Evolutionary conservation across 2,329 filamentous ascomycete genomes (phyloP).

Genomic region (Penicillium digitatum): DNA sequence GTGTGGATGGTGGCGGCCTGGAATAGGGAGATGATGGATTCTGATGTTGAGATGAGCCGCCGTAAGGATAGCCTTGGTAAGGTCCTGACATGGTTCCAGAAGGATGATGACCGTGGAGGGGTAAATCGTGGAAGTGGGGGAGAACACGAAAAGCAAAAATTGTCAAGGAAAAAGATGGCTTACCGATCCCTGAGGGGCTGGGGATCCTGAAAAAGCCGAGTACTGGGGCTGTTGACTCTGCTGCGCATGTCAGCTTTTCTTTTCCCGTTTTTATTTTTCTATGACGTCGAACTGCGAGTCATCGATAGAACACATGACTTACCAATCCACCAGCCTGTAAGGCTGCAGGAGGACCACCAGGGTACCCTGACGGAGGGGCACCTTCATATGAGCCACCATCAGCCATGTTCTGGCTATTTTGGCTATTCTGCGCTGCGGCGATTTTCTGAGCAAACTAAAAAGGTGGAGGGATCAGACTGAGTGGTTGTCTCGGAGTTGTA

Average conservation of each 20-base stretch:
- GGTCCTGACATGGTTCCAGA: constrained; percentile 33
- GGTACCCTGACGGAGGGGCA: constrained; percentile 38
- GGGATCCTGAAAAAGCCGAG: constrained; percentile 52
- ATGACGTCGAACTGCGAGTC: constrained; percentile 21
- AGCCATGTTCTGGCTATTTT: constrained; percentile 18
- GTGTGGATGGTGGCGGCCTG: constrained; percentile 25
- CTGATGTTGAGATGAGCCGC: constrained; percentile 34
- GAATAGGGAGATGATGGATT: constrained; percentile 32
- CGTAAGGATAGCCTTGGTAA: constrained; percentile 37
- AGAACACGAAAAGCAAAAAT: constrained; percentile 10
- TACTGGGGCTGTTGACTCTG: constrained; percentile 45
- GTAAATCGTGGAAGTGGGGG: constrained; percentile 11
- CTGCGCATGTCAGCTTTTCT: background rate
- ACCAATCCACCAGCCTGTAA: constrained; percentile 48
- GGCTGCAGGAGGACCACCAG: constrained; percentile 36
- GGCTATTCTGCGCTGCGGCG: constrained; percentile 35
- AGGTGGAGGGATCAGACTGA: constrained; percentile 1
- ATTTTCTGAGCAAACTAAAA: constrained; percentile 40
- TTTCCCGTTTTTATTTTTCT: constrained; percentile 6
- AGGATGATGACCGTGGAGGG: constrained; percentile 8
- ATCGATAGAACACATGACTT: constrained; percentile 38
- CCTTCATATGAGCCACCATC: constrained; percentile 31
- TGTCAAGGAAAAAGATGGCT: constrained; percentile 23
- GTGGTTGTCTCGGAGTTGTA: background rate
- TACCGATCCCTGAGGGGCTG: constrained; percentile 37